Base-by-base conservation (phyloP, 2,329 filamentous ascomycete species). In the Phoma sp. region DNA sequence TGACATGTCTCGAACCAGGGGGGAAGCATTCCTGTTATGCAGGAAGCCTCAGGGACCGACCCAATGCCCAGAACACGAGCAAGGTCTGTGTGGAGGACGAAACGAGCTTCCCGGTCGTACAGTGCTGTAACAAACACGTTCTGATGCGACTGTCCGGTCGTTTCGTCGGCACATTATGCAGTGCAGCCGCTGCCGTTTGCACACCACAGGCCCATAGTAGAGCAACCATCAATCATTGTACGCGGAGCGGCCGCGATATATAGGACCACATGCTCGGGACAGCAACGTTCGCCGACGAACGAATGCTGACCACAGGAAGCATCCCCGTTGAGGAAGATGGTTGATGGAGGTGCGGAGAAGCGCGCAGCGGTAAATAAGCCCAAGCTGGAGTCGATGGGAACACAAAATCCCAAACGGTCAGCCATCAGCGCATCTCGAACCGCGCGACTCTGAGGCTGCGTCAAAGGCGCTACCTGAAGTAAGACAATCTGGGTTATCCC, bases 101-200 rank as follows among this genome's bases (percentile, higher is more conserved):
- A 48, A 45, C 40, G 51, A 46, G 34, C 23, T 26, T 21, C 18
- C 38, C 43, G 26, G 51, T 53, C 14, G 33, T 37, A 48, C 51
- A 53, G 3, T 49, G 33, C 46, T 34, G 45, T 45, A 20, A 33
- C 29, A 45, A 45, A 54, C 51, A 54, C 51, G 45, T 54, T 54
- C 34, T 32, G 25, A 40, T 30, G 51, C 39, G 26, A 45, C 34
- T 30, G 33, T n/a, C 29, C 33, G 39, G 40, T 29, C 34, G 23
- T 45, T 48, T 43, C 17, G 28, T 48, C 39, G 39, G 26, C 29
- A 20, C 26, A 14, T 46, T n/a, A 49, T 54, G 51, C 51, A 54
- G 28, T n/a, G 51, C 29, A 36, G 30, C 50, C 42, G 42, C 17
- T 53, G 42, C 38, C 39, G 51, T 42, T 39, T 33, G 39, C 45